Conservation (phyloP, 305 asterid species). For the Caryopteris hybrid region DNA sequence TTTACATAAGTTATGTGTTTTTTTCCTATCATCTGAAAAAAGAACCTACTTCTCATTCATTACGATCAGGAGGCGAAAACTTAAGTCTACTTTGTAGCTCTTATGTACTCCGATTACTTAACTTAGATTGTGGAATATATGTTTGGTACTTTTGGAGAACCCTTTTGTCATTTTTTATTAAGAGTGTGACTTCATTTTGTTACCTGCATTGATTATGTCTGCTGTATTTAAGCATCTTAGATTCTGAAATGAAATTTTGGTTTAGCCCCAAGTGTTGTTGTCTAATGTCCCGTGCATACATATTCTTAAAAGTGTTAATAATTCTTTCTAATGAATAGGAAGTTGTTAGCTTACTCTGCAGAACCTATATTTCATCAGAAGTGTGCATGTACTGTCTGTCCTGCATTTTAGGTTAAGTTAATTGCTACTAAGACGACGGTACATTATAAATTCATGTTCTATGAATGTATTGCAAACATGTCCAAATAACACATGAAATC, state of each 20-base stretch:
- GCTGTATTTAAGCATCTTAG: background rate
- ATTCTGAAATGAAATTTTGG: background rate
- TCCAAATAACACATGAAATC: background rate
- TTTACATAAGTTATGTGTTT: background rate
- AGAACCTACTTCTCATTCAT: too few species aligned
- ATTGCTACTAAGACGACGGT: conserved; percentile 1
- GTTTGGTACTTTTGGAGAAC: background rate
- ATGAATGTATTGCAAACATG: background rate
- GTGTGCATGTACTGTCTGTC: background rate
- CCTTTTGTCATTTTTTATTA: background rate
- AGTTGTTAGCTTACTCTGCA: background rate
- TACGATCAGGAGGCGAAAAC: too few species aligned
- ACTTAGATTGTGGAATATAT: background rate
- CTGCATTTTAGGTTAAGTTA: too few species aligned
- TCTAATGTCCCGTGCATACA: background rate
- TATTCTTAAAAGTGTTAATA: background rate
- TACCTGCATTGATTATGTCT: background rate
- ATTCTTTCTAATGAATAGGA: background rate
- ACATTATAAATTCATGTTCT: background rate
- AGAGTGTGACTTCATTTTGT: background rate
- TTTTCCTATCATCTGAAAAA: too few species aligned
- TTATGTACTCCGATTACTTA: background rate
- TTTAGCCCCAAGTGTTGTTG: background rate
- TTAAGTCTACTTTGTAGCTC: background rate
- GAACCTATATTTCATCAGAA: background rate